Conservation (phyloP, 768 basidiomycete species). For the Leucosporidium yakuticum region DNA sequence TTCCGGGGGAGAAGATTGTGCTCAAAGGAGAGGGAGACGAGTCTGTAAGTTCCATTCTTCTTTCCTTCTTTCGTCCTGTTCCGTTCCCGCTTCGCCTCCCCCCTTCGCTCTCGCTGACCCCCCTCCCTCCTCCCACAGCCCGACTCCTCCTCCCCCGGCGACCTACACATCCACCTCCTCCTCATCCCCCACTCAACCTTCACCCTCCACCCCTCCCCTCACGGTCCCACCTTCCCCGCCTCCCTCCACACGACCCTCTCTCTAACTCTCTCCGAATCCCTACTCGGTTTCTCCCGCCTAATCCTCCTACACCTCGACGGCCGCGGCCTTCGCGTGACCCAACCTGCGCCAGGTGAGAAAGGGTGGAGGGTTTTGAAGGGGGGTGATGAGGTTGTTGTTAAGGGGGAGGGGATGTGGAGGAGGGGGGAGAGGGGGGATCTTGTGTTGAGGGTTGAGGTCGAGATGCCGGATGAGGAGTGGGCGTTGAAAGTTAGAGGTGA, state of each 20-base stretch:
- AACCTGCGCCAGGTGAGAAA: conserved; percentile 57
- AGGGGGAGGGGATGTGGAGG: conserved; percentile 84
- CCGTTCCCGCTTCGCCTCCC: conserved; percentile 7
- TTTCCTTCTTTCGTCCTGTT: conserved; percentile 22
- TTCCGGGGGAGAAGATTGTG: conserved; percentile 74
- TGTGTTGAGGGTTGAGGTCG: conserved; percentile 72
- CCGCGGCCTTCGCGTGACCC: conserved; percentile 72
- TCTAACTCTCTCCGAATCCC: conserved; percentile 86
- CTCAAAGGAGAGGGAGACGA: conserved; percentile 90
- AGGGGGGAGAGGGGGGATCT: conserved; percentile 71
- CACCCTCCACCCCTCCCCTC: conserved; percentile 52
- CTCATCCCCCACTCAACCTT: conserved; percentile 67
- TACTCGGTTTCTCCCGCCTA: conserved; percentile 90
- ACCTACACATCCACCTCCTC: conserved; percentile 78
- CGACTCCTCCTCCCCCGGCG: conserved; percentile 68
- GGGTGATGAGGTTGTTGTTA: conserved; percentile 65
- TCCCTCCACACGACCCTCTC: conserved; percentile 73
- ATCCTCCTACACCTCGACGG: conserved; percentile 88
- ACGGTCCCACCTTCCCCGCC: conserved; percentile 50
- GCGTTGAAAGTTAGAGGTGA: conserved; percentile 56
- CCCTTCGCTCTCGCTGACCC: background rate
- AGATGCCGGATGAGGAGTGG: conserved; percentile 83
- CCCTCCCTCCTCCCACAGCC: conserved; percentile 52
- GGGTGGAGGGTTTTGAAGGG: conserved; percentile 58
- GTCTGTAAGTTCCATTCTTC: conserved; percentile 51